Evolutionary conservation across 2,329 filamentous ascomycete genomes (phyloP).

Genomic region (Dactylella cylindrospora): DNA sequence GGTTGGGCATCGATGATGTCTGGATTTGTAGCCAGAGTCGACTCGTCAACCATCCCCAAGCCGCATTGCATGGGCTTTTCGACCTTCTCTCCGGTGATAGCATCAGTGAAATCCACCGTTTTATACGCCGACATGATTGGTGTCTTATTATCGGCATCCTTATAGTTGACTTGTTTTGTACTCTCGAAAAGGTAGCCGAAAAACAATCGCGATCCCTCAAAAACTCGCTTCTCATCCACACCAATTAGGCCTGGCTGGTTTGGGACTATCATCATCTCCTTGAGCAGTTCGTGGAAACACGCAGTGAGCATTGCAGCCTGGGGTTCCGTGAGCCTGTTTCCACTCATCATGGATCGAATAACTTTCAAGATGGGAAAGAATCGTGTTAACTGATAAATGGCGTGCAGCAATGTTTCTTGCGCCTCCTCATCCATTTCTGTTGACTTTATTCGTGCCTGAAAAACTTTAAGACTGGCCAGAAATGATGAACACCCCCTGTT

Average conservation of each 20-base stretch:
- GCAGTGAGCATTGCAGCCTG: neutral
- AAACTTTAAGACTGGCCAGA: constrained; percentile 2
- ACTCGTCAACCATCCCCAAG: constrained; percentile 49
- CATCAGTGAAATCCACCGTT: constrained; percentile 49
- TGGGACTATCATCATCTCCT: constrained; percentile 7
- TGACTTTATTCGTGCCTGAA: neutral
- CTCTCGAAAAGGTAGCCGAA: constrained; percentile 52
- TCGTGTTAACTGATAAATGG: neutral
- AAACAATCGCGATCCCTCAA: constrained; percentile 51
- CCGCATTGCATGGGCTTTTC: constrained; percentile 48
- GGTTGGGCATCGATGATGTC: neutral
- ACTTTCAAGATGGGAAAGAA: constrained; percentile 7
- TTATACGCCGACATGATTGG: constrained; percentile 49
- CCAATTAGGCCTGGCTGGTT: constrained; percentile 49
- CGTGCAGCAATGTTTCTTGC: constrained; percentile 1
- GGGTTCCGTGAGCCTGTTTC: neutral
- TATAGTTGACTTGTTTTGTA: constrained; percentile 47
- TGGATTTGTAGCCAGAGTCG: neutral
- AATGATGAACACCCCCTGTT: constrained; percentile 6
- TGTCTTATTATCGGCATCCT: constrained; percentile 16
- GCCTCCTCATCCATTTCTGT: constrained; percentile 1
- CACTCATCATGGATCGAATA: constrained; percentile 2
- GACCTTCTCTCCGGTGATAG: constrained; percentile 49
- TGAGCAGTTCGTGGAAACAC: constrained; percentile 1
- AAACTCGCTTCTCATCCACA: constrained; percentile 47